A percentile compares a stretch with the other conserved stretches of the same genome.
These are phyloP conservation scores for Botryotinia calthae DNA, from an alignment of 2,329 filamentous ascomycete species.

Conservation along the genomic window DNA sequence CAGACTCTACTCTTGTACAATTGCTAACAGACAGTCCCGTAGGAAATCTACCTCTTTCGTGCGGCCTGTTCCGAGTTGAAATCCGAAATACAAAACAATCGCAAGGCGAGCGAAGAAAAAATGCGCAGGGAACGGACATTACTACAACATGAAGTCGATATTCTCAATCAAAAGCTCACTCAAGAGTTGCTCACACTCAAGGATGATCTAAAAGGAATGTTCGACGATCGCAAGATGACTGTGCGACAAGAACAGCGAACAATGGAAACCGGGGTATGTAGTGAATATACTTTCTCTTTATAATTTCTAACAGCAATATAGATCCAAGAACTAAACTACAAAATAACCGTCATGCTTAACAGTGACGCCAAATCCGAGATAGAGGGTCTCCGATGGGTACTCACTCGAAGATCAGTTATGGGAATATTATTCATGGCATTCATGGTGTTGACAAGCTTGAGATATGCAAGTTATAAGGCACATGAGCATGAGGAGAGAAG, in stretches of 20 bases:
- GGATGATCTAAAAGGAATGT: constrained; percentile 91
- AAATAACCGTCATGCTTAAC: constrained; percentile 86
- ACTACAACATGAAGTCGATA: constrained; percentile 93
- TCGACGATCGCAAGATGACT: constrained; percentile 92
- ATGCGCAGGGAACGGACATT: constrained; percentile 80
- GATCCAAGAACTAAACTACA: constrained; percentile 94
- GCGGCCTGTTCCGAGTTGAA: constrained; percentile 90
- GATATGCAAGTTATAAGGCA: constrained; percentile 56
- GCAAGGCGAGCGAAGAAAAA: constrained; percentile 73
- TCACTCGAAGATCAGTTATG: constrained; percentile 61
- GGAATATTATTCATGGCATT: constrained; percentile 67
- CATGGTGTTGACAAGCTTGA: constrained; percentile 56
- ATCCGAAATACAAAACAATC: constrained; percentile 78
- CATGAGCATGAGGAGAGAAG: constrained; percentile 36
- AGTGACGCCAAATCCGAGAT: constrained; percentile 91
- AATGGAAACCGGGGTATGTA: constrained; percentile 72
- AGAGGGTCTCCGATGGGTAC: constrained; percentile 85
- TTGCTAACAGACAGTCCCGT: neutral
- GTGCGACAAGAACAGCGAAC: constrained; percentile 83
- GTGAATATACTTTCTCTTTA: neutral
- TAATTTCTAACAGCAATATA: constrained; percentile 38
- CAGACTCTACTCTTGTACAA: neutral
- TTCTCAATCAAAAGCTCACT: constrained; percentile 76
- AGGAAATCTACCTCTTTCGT: constrained; percentile 87
- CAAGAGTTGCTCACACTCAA: constrained; percentile 80